Evolutionary conservation across 108 stramenopile species (phyloP), one percentile per base, ranked within the genome.

Genomic region (Nitzschia putrida): DNA sequence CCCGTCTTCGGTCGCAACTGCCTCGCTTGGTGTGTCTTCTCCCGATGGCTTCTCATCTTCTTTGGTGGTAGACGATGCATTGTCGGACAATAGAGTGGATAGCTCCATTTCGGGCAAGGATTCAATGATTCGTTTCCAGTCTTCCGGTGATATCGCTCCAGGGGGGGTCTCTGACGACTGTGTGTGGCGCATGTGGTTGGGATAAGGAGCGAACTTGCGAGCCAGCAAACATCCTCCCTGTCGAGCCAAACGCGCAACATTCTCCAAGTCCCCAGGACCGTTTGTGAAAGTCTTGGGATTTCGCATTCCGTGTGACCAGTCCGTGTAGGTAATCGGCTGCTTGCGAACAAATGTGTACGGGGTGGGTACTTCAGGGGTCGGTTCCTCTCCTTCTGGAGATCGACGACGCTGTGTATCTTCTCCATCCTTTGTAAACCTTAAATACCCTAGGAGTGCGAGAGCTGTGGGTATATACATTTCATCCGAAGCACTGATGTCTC

Each of bases 401-500:
- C 76, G 63, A 8, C 38, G 39, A 29, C 58, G 40, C 56, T 76
- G 74, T 2, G 74, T 76, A 53, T 76, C 74, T 25, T 63, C 52
- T 23, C 74, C 74, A 45, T 58, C 38, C 23, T 39, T 38, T 8
- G 64, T 71, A 40, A 63, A 77, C 0, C 76, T 69, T 41, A 77
- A 61, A 18, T 69, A 79, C 7, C 85, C 82, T 53, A 92, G 50
- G 16, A 92, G 68, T 8, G 90, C 83, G 56, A 95, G 57, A 10
- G 78, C 76, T 6, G 89, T 92, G 8, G 93, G 90, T 68, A 95
- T 82, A 69, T 89, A 95, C 81, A 95, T 83, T 78, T 95, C 91
- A 78, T 95, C 93, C 25, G 83, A 88, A 41, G 93, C 93, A 39
- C 85, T 85, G 47, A 82, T 77, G 18, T 83, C 72, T 9, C 78